These are phyloP conservation scores for Calamus simplicifolius DNA, from an alignment of 176 grass and related monocot species.

Conservation along the genomic window DNA sequence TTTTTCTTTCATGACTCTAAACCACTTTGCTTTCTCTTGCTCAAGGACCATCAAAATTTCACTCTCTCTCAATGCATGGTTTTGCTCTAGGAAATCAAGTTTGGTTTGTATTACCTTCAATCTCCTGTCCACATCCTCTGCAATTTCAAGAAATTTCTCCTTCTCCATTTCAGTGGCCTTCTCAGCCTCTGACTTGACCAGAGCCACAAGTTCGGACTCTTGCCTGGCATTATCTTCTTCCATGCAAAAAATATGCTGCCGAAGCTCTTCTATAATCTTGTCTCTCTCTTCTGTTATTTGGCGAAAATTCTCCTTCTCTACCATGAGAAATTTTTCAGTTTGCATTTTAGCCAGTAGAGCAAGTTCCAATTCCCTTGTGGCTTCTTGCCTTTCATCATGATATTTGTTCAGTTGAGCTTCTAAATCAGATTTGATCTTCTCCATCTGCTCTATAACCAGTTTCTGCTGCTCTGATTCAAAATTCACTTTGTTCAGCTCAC, in stretches of 20 bases:
- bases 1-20: slow-evolving; percentile 45
- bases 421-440: too few relatives aligned
- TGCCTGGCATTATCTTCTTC: slow-evolving; percentile 43
- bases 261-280: slow-evolving; percentile 30
- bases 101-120: slow-evolving; percentile 35
- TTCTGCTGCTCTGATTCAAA: too few relatives aligned
- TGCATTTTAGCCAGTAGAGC: too few relatives aligned
- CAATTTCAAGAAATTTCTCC: slow-evolving; percentile 29
- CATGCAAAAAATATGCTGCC: slow-evolving; percentile 22
- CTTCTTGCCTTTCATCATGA: too few relatives aligned
- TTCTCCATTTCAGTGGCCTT: slow-evolving; percentile 33
- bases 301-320: too few relatives aligned
- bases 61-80: slow-evolving; percentile 27
- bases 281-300: too few relatives aligned
- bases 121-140: slow-evolving; percentile 28
- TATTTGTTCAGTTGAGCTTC: too few relatives aligned
- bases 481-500: too few relatives aligned
- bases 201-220: slow-evolving; percentile 30
- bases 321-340: too few relatives aligned
- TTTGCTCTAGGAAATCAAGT: slow-evolving; percentile 38
- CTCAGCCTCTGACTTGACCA: slow-evolving; percentile 32
- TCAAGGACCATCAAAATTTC: slow-evolving; percentile 41
- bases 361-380: too few relatives aligned
- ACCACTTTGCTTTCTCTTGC: slow-evolving; percentile 54
- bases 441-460: too few relatives aligned